Base-by-base conservation (phyloP, 371 early-diverging fungal genomes). In the Mortierella sp. region DNA sequence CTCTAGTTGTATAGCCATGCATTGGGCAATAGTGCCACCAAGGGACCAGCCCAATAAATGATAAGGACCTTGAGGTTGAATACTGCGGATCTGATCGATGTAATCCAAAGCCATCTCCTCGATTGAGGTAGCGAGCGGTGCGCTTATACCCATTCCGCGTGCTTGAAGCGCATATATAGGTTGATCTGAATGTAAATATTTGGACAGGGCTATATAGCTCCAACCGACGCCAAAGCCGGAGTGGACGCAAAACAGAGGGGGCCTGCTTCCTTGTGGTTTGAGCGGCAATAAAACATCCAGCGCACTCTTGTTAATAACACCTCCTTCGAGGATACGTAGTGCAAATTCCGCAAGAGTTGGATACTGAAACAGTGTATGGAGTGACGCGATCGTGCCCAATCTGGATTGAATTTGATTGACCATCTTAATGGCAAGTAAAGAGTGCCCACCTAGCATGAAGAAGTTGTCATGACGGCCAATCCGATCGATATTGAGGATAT, bases 381-480 rank as follows among this genome's bases (percentile, higher is more conserved):
- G 48, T 7, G 65, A 21, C 0, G 61, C 22, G 2, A 28, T n/a
- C 10, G 16, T 38, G 0, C 61, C 66, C 8, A 65, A 36, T 15
- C 63, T 22, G 33, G 52, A 21, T 38, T 19, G 19, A 24, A 68
- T 40, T 13, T n/a, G 58, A 22, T 40, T 68, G 24, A 74, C 64
- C 69, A 74, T 63, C 38, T 60, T 68, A 8, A 74, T 69, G 19
- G 77, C 77, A 1, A 72, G 52, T 40, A 77, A 55, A 8, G 77
- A 77, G 63, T 77, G 77, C 11, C 77, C 77, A 3, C 77, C 77
- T 7, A 77, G 77, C 1, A 15, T 15, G 10, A 43, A 43, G 10
- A 43, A 43, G 43, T 43, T 43, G 43, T 43, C 43, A 43, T 74
- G 36, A 21, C 74, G 63, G 36, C 74, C 41, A 41, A 74, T 43